Base-by-base conservation (phyloP, 2,329 filamentous ascomycete species). In the Xylaria multiplex region DNA sequence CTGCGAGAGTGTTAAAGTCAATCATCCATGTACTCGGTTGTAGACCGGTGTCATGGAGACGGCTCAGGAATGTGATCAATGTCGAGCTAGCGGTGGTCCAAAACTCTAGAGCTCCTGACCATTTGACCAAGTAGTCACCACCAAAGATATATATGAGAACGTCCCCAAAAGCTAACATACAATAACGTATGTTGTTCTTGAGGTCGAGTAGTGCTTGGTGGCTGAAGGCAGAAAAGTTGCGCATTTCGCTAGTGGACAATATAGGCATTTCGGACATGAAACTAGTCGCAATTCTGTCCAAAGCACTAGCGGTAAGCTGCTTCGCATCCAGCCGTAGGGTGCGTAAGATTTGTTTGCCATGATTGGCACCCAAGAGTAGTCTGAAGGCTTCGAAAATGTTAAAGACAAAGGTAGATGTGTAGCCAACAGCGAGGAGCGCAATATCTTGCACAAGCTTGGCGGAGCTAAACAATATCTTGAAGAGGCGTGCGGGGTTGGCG, bases 381-480 rank as follows among this genome's bases (percentile, higher is more conserved):
- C 79, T 76, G 45, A 81, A 72, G 53, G 79, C 77, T 52, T 82
- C 78, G 16, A 81, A 42, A 2, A 82, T 49, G 63, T 82, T 80
- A 43, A 84, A 71, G 6, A 76, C 65, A 30, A 79, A 76, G 70
- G 79, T 85, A 2, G 80, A 86, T 0, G 81, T 76, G 3, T 85
- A 81, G 2, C 90, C 91, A 22, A 88, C 81, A 37, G 88, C 74
- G 45, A 92, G 85, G n/a, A 96, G 84, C 2, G 85, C 84, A 4
- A 88, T 80, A 75, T 98, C 95, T 68, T 97, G 91, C 35, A 93
- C 78, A 50, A 97, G 84, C 73, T 93, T 93, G n/a, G 91, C 91
- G 46, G 90, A 77, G 61, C 88, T 87, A 49, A 94, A 92, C 9
- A 93, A 76, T 46, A 93, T 84, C 54, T 88, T 88, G 24, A 97